Base-by-base conservation (phyloP, 805 yeast species). In the Ogataea kodamae region DNA sequence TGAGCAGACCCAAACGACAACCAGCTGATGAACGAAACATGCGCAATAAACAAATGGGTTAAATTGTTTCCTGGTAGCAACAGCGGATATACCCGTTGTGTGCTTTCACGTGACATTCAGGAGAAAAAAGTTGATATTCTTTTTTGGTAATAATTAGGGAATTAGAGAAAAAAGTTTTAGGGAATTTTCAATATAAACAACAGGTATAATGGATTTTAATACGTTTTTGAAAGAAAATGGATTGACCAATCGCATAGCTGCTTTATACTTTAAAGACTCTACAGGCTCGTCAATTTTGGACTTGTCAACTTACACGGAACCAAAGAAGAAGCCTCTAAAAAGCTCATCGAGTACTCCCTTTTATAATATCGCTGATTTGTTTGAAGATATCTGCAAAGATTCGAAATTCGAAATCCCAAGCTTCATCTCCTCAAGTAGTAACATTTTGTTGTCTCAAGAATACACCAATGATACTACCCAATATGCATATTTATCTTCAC, bases 71-170 rank as follows among this genome's bases (percentile, higher is more conserved):
- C 27, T 27, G 37, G 37, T 27, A 28, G 37, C 32, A 33, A 23
- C 24, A 27, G 18, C 28, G 15, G 12, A 17, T 12, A 11, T 13
- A 12, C 11, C 3, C n/a, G n/a, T 33, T 33, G 11, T 35, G 43
- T 33, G 22, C 41, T 42, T 35, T 34, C 49, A 45, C 49, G 49
- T 45, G 49, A 44, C 41, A 12, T 7, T 7, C 21, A 7, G 7
- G 5, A 11, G 23, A 11, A 9, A 10, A 23, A 6, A 9, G n/a
- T n/a, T n/a, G n/a, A n/a, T n/a, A n/a, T n/a, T n/a, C n/a, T n/a
- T n/a, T n/a, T n/a, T n/a, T n/a, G n/a, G n/a, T n/a, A n/a, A n/a
- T n/a, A n/a, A n/a, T n/a, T n/a, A n/a, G 13, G 15, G 16, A 22
- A 22, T 18, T 12, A 28, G 22, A 23, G 13, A 27, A 12, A 14